phyloP scores from a whole-genome alignment of 331 rosid genomes.

The Pyrus hybrid region DNA sequence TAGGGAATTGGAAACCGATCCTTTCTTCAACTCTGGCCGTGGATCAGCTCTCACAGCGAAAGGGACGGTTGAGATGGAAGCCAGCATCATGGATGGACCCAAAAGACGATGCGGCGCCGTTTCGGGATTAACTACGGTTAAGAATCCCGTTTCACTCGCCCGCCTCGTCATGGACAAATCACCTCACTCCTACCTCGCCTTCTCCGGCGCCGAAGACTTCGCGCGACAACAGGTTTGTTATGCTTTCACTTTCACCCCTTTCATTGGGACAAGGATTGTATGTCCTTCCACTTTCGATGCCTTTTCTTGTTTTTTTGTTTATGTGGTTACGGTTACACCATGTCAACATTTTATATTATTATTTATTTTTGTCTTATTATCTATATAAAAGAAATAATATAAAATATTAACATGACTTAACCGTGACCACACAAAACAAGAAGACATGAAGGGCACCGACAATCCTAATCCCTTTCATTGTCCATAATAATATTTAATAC shows the following conservation, averaged over 20 bases:
- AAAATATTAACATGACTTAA: too few species aligned
- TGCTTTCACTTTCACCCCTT: background rate
- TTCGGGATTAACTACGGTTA: constrained; percentile 71
- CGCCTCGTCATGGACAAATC: constrained; percentile 95
- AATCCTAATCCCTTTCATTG: background rate
- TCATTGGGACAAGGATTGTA: too few species aligned
- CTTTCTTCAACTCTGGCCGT: constrained; percentile 84
- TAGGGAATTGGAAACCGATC: constrained; percentile 72
- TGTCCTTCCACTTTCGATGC: too few species aligned
- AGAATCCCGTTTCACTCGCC: constrained; percentile 87
- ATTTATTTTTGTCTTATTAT: too few species aligned
- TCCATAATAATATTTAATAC: background rate
- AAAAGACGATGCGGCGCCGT: constrained; percentile 91
- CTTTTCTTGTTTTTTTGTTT: too few species aligned
- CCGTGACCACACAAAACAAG: too few species aligned
- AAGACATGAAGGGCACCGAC: too few species aligned
- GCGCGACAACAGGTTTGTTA: constrained; percentile 60
- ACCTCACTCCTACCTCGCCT: constrained; percentile 93
- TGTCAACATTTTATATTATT: too few species aligned
- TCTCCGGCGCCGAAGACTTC: constrained; percentile 79
- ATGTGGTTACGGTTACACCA: too few species aligned
- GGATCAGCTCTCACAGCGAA: constrained; percentile 82
- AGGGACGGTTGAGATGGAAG: constrained; percentile 96
- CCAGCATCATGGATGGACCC: constrained; percentile 91
- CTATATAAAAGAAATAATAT: too few species aligned